These are phyloP conservation scores for Tetracentron sinense DNA, from an alignment of 164 flowering plant species.

Conservation along the genomic window DNA sequence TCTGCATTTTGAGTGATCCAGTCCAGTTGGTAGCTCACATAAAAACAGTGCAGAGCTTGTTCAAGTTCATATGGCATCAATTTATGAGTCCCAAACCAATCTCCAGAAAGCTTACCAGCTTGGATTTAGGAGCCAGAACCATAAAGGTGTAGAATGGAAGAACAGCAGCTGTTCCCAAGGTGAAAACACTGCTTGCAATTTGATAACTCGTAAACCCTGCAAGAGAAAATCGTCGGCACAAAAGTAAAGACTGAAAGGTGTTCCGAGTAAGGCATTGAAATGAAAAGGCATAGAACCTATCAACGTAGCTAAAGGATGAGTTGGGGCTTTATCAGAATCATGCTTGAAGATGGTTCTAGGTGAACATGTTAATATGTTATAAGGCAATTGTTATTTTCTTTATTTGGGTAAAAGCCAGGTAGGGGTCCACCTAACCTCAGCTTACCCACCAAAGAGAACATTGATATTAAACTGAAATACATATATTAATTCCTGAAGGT, in stretches of 20 bases:
- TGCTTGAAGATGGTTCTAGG: too few species aligned
- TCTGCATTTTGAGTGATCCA: constrained; percentile 41
- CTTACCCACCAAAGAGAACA: too few species aligned
- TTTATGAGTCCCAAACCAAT: not conserved
- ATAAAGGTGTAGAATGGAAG: constrained; percentile 93
- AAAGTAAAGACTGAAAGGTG: not conserved
- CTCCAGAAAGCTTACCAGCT: constrained; percentile 38
- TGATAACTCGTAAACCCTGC: constrained; percentile 71
- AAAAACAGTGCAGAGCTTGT: not conserved
- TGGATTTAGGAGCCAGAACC: constrained; percentile 85
- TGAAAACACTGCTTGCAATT: constrained; percentile 70
- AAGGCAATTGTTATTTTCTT: too few species aligned
- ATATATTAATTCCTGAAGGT: too few species aligned
- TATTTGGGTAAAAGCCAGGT: too few species aligned
- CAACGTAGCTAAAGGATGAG: too few species aligned
- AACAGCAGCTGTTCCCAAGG: constrained; percentile 84
- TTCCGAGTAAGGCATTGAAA: not conserved
- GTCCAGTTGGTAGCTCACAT: constrained; percentile 1
- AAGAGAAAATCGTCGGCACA: constrained; percentile 1
- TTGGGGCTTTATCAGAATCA: too few species aligned
- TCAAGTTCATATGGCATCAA: not conserved
- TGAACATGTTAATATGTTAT: too few species aligned
- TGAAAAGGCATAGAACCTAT: too few species aligned
- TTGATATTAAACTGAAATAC: too few species aligned
- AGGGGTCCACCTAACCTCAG: too few species aligned